Conservation (phyloP, 495 filamentous ascomycete genomes). For the Saxophila tyrrhenica region DNA sequence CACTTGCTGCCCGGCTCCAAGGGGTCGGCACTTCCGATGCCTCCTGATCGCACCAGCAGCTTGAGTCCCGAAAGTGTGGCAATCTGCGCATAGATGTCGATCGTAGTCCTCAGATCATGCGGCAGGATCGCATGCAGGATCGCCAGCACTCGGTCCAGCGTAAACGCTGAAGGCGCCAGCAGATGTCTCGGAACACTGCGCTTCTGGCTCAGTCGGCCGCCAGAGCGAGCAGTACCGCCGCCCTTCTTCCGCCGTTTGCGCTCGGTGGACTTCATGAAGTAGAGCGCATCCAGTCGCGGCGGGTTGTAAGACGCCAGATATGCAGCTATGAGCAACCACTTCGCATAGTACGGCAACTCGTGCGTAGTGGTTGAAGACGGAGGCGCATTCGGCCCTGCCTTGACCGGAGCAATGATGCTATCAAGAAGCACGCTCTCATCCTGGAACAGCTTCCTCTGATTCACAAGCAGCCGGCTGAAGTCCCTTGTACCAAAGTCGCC, state of each 20-base stretch:
- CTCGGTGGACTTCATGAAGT: conserved; percentile 74
- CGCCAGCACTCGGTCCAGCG: conserved; percentile 74
- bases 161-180: conserved; percentile 66
- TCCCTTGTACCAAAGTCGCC: conserved; percentile 61
- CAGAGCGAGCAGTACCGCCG: conserved; percentile 21
- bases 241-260: conserved; percentile 37
- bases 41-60: conserved; percentile 51
- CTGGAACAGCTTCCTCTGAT: conserved; percentile 62
- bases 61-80: conserved; percentile 71
- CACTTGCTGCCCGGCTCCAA: conserved; percentile 59
- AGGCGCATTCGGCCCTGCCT: conserved; percentile 9
- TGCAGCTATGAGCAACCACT: conserved; percentile 70
- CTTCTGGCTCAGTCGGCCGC: conserved; percentile 20
- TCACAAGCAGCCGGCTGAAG: conserved; percentile 69
- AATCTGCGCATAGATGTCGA: conserved; percentile 42
- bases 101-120: conserved; percentile 46
- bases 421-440: conserved; percentile 62
- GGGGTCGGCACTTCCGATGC: conserved; percentile 38
- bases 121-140: conserved; percentile 73
- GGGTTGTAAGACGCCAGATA: conserved; percentile 90
- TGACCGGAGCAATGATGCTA: conserved; percentile 35
- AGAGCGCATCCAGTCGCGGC: conserved; percentile 59
- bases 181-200: conserved; percentile 52
- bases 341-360: conserved; percentile 66
- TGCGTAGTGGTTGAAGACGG: conserved; percentile 23